These are phyloP conservation scores for Colletotrichum neosansevieriae DNA, from an alignment of 2,329 filamentous ascomycete species.

Conservation along the genomic window DNA sequence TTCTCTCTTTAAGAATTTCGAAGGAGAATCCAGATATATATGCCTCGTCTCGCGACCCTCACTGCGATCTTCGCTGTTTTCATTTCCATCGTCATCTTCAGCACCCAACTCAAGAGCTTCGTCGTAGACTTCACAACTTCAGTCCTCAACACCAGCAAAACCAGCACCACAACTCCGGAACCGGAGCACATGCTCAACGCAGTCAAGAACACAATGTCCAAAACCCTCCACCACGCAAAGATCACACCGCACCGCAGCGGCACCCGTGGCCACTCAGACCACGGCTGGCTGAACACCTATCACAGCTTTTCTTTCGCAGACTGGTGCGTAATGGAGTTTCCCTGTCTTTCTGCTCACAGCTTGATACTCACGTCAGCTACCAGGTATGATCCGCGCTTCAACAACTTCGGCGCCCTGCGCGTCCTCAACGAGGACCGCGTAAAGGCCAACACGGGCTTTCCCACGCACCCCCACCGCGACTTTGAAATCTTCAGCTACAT, in stretches of 20 bases:
- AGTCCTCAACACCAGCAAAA: slow-evolving; percentile 40
- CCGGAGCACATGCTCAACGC: slow-evolving; percentile 49
- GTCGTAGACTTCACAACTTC: slow-evolving; percentile 43
- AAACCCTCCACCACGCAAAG: slow-evolving; percentile 74
- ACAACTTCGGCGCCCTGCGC: slow-evolving; percentile 79
- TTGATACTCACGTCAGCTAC: too few species aligned
- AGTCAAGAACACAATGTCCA: slow-evolving; percentile 68
- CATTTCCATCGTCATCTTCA: slow-evolving; percentile 53
- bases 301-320: slow-evolving; percentile 88
- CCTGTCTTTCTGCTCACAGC: too few species aligned
- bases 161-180: slow-evolving; percentile 34
- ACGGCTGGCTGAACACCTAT: slow-evolving; percentile 89
- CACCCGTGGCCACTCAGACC: slow-evolving; percentile 80
- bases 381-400: slow-evolving; percentile 72
- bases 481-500: slow-evolving; percentile 94
- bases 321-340: slow-evolving; percentile 50
- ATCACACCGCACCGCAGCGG: slow-evolving; percentile 80
- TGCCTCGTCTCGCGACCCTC: slow-evolving; percentile 50
- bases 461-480: slow-evolving; percentile 86
- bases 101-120: slow-evolving; percentile 44
- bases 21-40: slow-evolving; percentile 49
- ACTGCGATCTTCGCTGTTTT: slow-evolving; percentile 52
- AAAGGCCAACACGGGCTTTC: slow-evolving; percentile 79
- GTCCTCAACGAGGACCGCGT: slow-evolving; percentile 94
- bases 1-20: too few species aligned